phyloP scores from a whole-genome alignment of 345 rosid species.

The Gynandropsis gynandra region DNA sequence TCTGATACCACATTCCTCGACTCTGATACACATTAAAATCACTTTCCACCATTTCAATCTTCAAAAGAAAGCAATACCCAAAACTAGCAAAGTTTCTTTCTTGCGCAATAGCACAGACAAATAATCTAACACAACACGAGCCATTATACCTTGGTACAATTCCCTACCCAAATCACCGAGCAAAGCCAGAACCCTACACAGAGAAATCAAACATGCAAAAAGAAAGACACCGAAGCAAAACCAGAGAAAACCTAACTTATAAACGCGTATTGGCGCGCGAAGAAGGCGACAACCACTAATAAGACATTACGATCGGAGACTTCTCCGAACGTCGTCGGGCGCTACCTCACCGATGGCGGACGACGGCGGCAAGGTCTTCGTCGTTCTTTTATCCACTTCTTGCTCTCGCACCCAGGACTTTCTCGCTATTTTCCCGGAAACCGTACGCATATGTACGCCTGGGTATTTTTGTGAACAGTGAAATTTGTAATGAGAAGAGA shows the following conservation, averaged over 20 bases:
- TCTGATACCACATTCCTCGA: too few relatives aligned
- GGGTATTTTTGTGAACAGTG: too few relatives aligned
- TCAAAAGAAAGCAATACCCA: too few relatives aligned
- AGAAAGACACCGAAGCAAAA: slow-evolving; percentile 13
- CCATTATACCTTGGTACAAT: not conserved
- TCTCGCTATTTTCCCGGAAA: slow-evolving; percentile 17
- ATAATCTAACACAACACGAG: not conserved
- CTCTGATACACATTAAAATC: too few relatives aligned
- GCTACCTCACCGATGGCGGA: slow-evolving; percentile 10
- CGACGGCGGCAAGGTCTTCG: slow-evolving; percentile 27
- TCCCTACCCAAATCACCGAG: not conserved
- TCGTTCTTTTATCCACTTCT: slow-evolving; percentile 23
- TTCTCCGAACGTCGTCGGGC: slow-evolving; percentile 11
- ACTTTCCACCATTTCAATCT: too few relatives aligned
- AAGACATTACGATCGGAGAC: slow-evolving; percentile 24
- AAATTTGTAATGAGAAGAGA: too few relatives aligned
- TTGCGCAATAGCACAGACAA: slow-evolving; percentile 3
- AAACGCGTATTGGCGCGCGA: not conserved
- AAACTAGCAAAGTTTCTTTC: not conserved
- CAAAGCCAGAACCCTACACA: not conserved
- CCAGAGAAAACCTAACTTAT: slow-evolving; percentile 1
- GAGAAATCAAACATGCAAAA: slow-evolving; percentile 4
- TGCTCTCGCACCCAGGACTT: not conserved
- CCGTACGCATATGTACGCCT: too few relatives aligned
- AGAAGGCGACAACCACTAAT: not conserved